phyloP scores from a whole-genome alignment of 148 eudicot genomes.

The Chenopodium suecicum region DNA sequence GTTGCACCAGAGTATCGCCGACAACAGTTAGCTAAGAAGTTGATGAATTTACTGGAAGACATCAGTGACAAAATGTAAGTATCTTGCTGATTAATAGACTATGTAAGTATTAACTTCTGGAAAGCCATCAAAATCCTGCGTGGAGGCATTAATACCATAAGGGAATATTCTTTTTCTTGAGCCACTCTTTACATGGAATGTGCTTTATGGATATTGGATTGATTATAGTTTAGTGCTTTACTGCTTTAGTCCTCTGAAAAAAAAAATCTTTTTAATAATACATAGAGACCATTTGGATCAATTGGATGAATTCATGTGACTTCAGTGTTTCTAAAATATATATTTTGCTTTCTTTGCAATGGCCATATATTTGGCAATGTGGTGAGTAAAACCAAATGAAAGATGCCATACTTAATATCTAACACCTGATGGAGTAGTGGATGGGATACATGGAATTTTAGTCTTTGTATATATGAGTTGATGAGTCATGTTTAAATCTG shows the following conservation, averaged over 20 bases:
- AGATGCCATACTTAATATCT: background rate
- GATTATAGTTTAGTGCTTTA: background rate
- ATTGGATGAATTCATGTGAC: no score
- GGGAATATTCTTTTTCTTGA: background rate
- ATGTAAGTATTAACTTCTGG: background rate
- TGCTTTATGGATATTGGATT: background rate
- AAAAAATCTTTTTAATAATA: no score
- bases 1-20: conserved; percentile 95
- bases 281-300: no score
- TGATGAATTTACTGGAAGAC: conserved; percentile 89
- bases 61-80: conserved; percentile 90
- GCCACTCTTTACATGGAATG: background rate
- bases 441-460: background rate
- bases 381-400: background rate
- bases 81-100: background rate
- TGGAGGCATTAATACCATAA: background rate
- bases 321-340: no score
- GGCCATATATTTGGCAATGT: background rate
- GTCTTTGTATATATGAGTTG: background rate
- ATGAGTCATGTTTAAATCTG: background rate
- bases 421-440: no score
- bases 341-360: background rate
- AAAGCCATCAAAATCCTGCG: background rate
- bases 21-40: conserved; percentile 86
- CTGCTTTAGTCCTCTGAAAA: background rate